Conservation (phyloP, 495 filamentous ascomycete species). For the Trichocladium antarcticum region DNA sequence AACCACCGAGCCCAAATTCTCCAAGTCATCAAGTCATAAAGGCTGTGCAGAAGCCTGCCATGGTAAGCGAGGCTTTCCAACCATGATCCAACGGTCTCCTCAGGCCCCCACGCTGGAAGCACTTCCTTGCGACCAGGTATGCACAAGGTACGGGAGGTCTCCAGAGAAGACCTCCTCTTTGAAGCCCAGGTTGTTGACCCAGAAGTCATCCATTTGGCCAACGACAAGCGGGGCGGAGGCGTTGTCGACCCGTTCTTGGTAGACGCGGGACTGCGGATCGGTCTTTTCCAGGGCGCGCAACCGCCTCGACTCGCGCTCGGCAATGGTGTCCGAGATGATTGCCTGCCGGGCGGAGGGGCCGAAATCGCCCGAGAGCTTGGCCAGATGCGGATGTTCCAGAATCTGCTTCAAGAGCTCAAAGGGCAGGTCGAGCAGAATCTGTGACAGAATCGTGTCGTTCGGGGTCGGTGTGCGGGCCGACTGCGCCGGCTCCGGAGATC, state of each 20-base stretch:
- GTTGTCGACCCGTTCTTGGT: conserved; percentile 15
- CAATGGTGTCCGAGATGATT: conserved; percentile 43
- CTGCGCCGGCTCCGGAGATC: not conserved
- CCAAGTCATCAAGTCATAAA: conserved; percentile 23
- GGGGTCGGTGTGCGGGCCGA: conserved; percentile 4
- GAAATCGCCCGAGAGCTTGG: conserved; percentile 34
- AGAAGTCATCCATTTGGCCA: conserved; percentile 14
- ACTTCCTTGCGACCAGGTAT: conserved; percentile 15
- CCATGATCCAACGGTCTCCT: not conserved
- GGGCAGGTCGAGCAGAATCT: conserved; percentile 52
- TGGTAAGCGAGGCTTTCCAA: not conserved
- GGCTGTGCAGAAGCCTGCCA: not conserved
- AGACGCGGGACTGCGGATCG: conserved; percentile 13
- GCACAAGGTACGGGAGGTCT: conserved; percentile 22
- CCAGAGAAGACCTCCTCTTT: conserved; percentile 32
- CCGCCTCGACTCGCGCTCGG: conserved; percentile 48
- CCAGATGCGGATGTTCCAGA: conserved; percentile 41
- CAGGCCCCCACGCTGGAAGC: conserved; percentile 2
- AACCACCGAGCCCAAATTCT: conserved; percentile 1
- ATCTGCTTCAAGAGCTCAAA: conserved; percentile 47
- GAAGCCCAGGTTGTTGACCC: conserved; percentile 31
- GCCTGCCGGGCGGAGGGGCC: conserved; percentile 31
- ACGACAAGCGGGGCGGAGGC: conserved; percentile 14
- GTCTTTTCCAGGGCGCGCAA: conserved; percentile 27
- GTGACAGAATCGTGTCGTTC: conserved; percentile 40